These are phyloP conservation scores for Nicotiana sylvestris DNA, from an alignment of 257 asterid genomes.

Conservation along the genomic window DNA sequence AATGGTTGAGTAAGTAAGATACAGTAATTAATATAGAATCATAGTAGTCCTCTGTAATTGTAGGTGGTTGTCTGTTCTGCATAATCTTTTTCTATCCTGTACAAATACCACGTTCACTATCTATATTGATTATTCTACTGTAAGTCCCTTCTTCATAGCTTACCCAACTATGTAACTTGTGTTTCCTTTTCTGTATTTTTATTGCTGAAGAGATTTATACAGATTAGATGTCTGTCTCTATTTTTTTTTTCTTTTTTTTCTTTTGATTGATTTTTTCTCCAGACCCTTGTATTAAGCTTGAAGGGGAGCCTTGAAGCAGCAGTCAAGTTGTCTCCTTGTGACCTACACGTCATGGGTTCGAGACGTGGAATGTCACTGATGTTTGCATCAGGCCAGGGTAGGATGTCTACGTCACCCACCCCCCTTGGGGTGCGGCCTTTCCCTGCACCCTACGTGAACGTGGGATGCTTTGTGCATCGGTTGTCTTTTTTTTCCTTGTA, in stretches of 20 bases:
- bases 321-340: no score
- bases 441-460: no score
- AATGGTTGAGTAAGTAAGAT: constrained; percentile 5
- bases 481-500: no score
- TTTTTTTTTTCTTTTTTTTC: not conserved
- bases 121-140: not conserved
- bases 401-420: no score
- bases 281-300: no score
- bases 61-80: not conserved
- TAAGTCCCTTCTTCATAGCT: not conserved
- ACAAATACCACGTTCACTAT: constrained; percentile 7
- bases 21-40: constrained; percentile 5
- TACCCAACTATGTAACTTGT: not conserved
- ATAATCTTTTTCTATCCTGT: constrained; percentile 11
- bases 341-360: no score
- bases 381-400: no score
- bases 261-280: not conserved
- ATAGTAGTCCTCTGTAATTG: constrained; percentile 25
- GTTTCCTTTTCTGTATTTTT: constrained; percentile 5
- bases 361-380: no score
- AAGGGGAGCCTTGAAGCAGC: no score
- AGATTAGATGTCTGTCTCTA: not conserved
- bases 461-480: no score
- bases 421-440: no score
- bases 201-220: constrained; percentile 6